phyloP scores from a whole-genome alignment of 768 basidiomycete genomes.

The Russula vinacea region DNA sequence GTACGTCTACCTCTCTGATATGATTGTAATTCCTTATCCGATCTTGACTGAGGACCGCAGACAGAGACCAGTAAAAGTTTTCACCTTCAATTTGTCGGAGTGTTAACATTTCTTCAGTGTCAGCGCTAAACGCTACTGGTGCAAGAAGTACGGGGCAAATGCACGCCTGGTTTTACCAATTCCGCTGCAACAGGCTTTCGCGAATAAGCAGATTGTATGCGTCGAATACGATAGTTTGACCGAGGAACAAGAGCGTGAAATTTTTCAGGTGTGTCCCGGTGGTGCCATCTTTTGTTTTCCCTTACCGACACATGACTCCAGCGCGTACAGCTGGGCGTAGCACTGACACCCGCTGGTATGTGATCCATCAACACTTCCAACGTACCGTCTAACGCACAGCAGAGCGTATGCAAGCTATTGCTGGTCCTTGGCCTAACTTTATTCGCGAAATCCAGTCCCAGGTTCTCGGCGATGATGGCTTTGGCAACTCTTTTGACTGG shows the following conservation, averaged over 20 bases:
- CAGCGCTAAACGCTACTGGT: conserved; percentile 25
- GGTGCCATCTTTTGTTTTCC: conserved; percentile 1
- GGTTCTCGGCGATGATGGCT: conserved; percentile 44
- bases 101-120: conserved; percentile 44
- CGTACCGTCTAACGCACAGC: conserved; percentile 20
- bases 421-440: conserved; percentile 54
- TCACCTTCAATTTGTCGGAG: not conserved
- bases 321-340: conserved; percentile 78
- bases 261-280: conserved; percentile 58
- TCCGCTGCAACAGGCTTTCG: conserved; percentile 55
- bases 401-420: conserved; percentile 70
- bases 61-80: conserved; percentile 47
- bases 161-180: conserved; percentile 37
- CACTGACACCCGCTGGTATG: conserved; percentile 64
- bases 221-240: conserved; percentile 62
- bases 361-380: not conserved
- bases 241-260: conserved; percentile 58
- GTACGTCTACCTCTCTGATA: conserved; percentile 38
- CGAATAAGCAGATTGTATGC: conserved; percentile 70
- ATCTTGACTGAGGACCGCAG: conserved; percentile 29
- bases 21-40: conserved; percentile 5
- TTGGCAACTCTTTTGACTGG: conserved; percentile 37
- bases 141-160: conserved; percentile 39
- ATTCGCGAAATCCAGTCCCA: conserved; percentile 52
- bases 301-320: conserved; percentile 32